Base-by-base conservation (phyloP, 805 yeast genomes). In the Yamadazyma sp. region DNA sequence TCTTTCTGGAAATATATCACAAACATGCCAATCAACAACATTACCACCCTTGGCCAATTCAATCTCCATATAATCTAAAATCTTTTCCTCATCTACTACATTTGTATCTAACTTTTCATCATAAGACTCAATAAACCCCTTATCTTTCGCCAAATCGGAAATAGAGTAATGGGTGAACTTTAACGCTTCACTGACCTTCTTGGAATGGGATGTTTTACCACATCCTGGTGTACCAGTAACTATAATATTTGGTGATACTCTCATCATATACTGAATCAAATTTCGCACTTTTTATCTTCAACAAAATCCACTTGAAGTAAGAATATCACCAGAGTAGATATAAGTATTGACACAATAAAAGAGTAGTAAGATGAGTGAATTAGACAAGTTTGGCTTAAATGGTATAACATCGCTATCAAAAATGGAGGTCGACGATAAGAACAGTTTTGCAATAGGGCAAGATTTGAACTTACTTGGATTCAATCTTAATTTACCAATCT, bases 211-310 rank as follows among this genome's bases (percentile, higher is more conserved):
- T 1, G 93, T 74, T 50, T 86, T 86, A 9, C 95, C 95, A 42
- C 93, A 82, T 0, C 95, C 91, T 16, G 98, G 98, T 3, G 98
- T 91, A 4, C 98, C 98, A 2, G 98, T 93, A 30, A 93, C 75
- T 25, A 93, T 76, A 27, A 93, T 80, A 57, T 93, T 93, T 7
- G 96, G 82, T 18, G 60, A 47, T 23, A 43, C 52, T 52, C 74
- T 62, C 40, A 17, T 27, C n/a, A n/a, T n/a, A n/a, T n/a, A n/a
- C n/a, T n/a, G n/a, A n/a, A n/a, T n/a, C n/a, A n/a, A n/a, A n/a
- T n/a, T n/a, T n/a, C n/a, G n/a, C n/a, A n/a, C n/a, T n/a, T n/a
- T n/a, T n/a, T n/a, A n/a, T n/a, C n/a, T n/a, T n/a, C n/a, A n/a
- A n/a, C n/a, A n/a, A n/a, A n/a, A n/a, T n/a, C n/a, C n/a, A n/a